These are phyloP conservation scores for Brassica hybrid DNA, from an alignment of 441 rosid species.

Conservation along the genomic window DNA sequence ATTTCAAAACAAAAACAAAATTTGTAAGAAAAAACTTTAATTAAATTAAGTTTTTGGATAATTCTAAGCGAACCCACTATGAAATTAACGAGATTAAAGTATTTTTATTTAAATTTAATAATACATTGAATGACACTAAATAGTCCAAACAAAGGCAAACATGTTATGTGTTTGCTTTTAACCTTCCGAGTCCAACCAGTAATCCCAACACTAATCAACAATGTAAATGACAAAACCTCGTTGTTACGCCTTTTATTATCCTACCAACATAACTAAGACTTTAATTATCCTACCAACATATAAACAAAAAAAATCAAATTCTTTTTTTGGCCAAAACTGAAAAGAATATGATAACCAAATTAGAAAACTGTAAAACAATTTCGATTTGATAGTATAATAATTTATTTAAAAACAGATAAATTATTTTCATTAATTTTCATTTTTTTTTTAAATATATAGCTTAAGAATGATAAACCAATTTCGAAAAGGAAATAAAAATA, in stretches of 20 bases:
- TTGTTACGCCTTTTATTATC: too few species aligned
- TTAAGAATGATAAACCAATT: not conserved
- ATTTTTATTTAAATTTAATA: not conserved
- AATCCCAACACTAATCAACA: too few species aligned
- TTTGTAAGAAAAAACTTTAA: not conserved
- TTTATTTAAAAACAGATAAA: not conserved
- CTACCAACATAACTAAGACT: not conserved
- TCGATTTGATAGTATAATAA: not conserved
- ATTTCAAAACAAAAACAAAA: not conserved
- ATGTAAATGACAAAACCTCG: too few species aligned
- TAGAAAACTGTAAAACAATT: not conserved
- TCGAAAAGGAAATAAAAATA: not conserved
- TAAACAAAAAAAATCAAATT: not conserved
- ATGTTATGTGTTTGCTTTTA: conserved; percentile 21
- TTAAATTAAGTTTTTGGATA: not conserved
- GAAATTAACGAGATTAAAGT: not conserved
- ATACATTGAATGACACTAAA: conserved; percentile 4
- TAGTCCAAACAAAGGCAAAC: too few species aligned
- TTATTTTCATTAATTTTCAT: not conserved
- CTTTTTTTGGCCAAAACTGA: not conserved
- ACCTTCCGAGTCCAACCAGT: too few species aligned
- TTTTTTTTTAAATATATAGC: not conserved
- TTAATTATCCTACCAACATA: not conserved
- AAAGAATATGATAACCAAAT: not conserved
- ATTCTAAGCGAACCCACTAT: not conserved